Evolutionary conservation across 768 basidiomycete species (phyloP).

Genomic region (Podaxis rugospora): DNA sequence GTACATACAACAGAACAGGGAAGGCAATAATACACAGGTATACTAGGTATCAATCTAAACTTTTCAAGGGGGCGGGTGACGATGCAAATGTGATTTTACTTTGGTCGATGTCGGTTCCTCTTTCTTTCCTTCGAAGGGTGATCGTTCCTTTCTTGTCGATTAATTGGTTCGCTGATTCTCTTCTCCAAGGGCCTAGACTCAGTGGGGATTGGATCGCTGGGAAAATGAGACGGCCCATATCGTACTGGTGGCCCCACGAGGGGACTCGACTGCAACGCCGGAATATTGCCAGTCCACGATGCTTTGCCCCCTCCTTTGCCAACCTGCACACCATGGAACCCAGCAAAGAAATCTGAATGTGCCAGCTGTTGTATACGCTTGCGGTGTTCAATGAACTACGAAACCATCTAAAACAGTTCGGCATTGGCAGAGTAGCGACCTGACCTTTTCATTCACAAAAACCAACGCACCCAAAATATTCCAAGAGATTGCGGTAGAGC

Average conservation of each 20-base stretch:
- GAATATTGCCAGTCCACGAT: not conserved
- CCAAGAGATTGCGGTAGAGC: conserved; percentile 12
- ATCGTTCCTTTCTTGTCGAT: not conserved
- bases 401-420: not conserved
- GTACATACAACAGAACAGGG: not conserved
- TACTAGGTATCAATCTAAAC: not conserved
- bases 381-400: conserved; percentile 3
- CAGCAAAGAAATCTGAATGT: not conserved
- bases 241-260: not conserved
- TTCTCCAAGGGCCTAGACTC: not conserved
- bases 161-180: too few species aligned
- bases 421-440: not conserved
- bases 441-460: conserved; percentile 15
- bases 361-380: not conserved
- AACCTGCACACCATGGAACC: not conserved
- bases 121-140: not conserved
- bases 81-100: not conserved
- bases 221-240: not conserved
- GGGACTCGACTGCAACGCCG: not conserved
- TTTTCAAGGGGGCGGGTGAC: not conserved
- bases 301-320: not conserved
- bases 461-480: conserved; percentile 24
- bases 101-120: not conserved
- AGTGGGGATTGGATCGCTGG: not conserved
- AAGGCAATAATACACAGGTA: not conserved